Percentiles rank a stretch among this genome's conserved stretches.
Evolutionary conservation across 257 asterid genomes (phyloP).

Genomic region (Coffea canephora): DNA sequence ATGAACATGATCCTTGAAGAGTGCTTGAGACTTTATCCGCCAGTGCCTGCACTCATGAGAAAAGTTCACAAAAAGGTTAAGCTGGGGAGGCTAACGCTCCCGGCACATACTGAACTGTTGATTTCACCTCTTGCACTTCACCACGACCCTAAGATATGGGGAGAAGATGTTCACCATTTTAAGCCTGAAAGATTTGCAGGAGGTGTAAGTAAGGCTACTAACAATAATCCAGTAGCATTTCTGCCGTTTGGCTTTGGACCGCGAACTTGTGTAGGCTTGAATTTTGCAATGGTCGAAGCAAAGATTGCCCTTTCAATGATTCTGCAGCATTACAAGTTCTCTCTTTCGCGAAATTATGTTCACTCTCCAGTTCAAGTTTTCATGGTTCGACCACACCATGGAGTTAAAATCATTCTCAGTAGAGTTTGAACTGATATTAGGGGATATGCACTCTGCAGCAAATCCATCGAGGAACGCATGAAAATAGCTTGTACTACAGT

Average conservation of each 20-base stretch:
- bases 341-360: slow-evolving; percentile 43
- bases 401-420: slow-evolving; percentile 42
- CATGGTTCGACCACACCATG: slow-evolving; percentile 58
- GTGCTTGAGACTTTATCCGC: slow-evolving; percentile 64
- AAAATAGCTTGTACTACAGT: not conserved
- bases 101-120: slow-evolving; percentile 40
- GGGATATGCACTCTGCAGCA: not conserved
- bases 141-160: slow-evolving; percentile 64
- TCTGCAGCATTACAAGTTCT: slow-evolving; percentile 47
- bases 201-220: slow-evolving; percentile 41
- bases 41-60: slow-evolving; percentile 54
- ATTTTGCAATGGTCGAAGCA: slow-evolving; percentile 53
- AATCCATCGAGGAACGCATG: not conserved
- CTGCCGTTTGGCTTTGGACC: slow-evolving; percentile 71
- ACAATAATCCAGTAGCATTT: slow-evolving; percentile 43
- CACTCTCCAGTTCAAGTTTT: slow-evolving; percentile 60
- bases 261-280: slow-evolving; percentile 63
- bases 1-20: slow-evolving; percentile 61
- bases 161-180: slow-evolving; percentile 53
- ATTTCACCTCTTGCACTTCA: slow-evolving; percentile 62
- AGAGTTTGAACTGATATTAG: slow-evolving; percentile 25
- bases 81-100: slow-evolving; percentile 42
- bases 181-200: slow-evolving; percentile 52
- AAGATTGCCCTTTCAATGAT: slow-evolving; percentile 61
- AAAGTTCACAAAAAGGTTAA: slow-evolving; percentile 35